Percentiles rank a stretch among this genome's conserved stretches.
Evolutionary conservation across 495 filamentous ascomycete genomes (phyloP).

Genomic region (Neurospora sublineolata): DNA sequence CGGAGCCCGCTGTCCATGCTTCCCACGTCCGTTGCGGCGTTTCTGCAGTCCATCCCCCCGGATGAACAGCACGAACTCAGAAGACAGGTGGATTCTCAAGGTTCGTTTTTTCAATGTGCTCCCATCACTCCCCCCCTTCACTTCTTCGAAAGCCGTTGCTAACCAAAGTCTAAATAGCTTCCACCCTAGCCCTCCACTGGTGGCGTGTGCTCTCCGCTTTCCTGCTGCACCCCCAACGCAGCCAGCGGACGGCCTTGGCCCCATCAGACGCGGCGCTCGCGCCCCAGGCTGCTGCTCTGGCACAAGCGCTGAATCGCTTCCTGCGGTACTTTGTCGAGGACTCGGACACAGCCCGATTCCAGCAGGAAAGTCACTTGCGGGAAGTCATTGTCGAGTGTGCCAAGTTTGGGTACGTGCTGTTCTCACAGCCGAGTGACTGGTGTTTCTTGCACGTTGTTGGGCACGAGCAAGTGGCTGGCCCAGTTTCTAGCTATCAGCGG

Average conservation of each 20-base stretch:
- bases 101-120: background rate
- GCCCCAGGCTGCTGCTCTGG: slow-evolving; percentile 17
- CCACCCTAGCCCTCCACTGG: slow-evolving; percentile 18
- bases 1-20: slow-evolving; percentile 20
- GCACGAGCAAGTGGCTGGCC: slow-evolving; percentile 1
- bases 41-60: slow-evolving; percentile 17
- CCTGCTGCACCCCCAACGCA: slow-evolving; percentile 22
- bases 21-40: slow-evolving; percentile 19
- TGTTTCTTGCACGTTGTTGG: slow-evolving; percentile 8
- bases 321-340: slow-evolving; percentile 19
- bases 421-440: slow-evolving; percentile 25
- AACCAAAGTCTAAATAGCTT: slow-evolving; percentile 6
- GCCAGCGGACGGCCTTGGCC: slow-evolving; percentile 21
- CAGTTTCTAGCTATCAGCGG: background rate
- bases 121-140: background rate
- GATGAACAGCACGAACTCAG: slow-evolving; percentile 9
- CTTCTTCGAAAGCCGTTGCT: background rate
- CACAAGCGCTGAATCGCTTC: slow-evolving; percentile 18
- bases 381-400: slow-evolving; percentile 22
- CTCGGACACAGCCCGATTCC: slow-evolving; percentile 16
- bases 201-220: slow-evolving; percentile 29
- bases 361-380: slow-evolving; percentile 24
- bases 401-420: slow-evolving; percentile 23
- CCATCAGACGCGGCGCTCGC: slow-evolving; percentile 16
- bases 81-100: background rate